Percentiles rank a stretch among this genome's conserved stretches.
These are phyloP conservation scores for Cucurbita argyrosperma DNA, from an alignment of 306 rosid species.

Conservation along the genomic window DNA sequence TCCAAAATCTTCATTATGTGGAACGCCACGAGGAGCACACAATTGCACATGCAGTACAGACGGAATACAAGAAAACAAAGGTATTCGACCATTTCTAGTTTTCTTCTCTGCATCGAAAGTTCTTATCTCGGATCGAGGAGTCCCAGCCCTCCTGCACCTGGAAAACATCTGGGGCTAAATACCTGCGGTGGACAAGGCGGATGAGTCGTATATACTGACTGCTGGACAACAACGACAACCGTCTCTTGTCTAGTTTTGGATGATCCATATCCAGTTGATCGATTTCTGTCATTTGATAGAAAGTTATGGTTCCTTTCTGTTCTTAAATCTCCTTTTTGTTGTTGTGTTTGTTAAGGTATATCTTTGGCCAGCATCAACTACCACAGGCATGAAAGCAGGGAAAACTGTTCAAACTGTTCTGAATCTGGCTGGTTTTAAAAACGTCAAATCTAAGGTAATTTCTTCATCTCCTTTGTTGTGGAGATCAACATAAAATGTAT, in stretches of 20 bases:
- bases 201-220: background rate
- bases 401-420: slow-evolving; percentile 66
- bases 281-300: background rate
- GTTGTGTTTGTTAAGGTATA: slow-evolving; percentile 36
- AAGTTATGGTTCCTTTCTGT: background rate
- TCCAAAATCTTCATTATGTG: slow-evolving; percentile 75
- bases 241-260: background rate
- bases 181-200: background rate
- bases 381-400: slow-evolving; percentile 81
- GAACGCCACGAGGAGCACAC: slow-evolving; percentile 89
- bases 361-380: slow-evolving; percentile 91
- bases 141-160: background rate
- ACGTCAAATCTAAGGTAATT: slow-evolving; percentile 84
- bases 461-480: background rate
- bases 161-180: background rate
- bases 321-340: background rate
- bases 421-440: slow-evolving; percentile 76
- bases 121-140: background rate
- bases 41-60: slow-evolving; percentile 91
- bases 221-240: background rate
- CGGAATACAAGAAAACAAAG: slow-evolving; percentile 63
- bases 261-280: background rate
- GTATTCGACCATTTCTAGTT: slow-evolving; percentile 16
- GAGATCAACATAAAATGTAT: background rate
- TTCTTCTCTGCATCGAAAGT: background rate